phyloP scores from a whole-genome alignment of 768 basidiomycete genomes.

The Agaricus sinodeliciosus region DNA sequence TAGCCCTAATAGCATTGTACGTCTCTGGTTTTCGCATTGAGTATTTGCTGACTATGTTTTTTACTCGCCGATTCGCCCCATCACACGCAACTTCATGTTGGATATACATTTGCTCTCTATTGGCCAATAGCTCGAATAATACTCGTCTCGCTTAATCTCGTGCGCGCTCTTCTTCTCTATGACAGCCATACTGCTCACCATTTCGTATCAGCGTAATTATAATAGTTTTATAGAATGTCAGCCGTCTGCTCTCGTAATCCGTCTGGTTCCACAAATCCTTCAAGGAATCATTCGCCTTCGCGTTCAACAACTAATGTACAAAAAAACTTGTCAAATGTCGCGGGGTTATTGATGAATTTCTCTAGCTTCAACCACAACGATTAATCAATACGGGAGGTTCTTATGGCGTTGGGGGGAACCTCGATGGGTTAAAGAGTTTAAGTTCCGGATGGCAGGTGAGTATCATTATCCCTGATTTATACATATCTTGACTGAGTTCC shows the following conservation, averaged over 20 bases:
- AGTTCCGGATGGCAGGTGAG: constrained; percentile 66
- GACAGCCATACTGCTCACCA: constrained; percentile 9
- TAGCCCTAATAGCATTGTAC: constrained; percentile 8
- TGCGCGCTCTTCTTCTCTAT: constrained; percentile 10
- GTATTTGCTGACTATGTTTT: background rate
- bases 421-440: constrained; percentile 42
- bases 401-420: constrained; percentile 43
- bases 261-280: constrained; percentile 63
- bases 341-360: background rate
- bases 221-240: constrained; percentile 23
- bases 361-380: constrained; percentile 35
- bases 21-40: background rate
- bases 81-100: background rate
- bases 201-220: constrained; percentile 21
- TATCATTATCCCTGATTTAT: constrained; percentile 6
- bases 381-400: constrained; percentile 32
- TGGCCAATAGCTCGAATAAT: background rate
- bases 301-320: constrained; percentile 52
- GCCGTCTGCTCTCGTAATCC: constrained; percentile 55
- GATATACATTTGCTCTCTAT: constrained; percentile 2
- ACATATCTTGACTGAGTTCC: background rate
- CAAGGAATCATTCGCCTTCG: constrained; percentile 55
- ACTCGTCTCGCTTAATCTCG: constrained; percentile 5
- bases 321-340: background rate
- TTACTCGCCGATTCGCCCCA: background rate